These are phyloP conservation scores for Diaporthe caulivora DNA, from an alignment of 2,329 filamentous ascomycete species.

Conservation along the genomic window DNA sequence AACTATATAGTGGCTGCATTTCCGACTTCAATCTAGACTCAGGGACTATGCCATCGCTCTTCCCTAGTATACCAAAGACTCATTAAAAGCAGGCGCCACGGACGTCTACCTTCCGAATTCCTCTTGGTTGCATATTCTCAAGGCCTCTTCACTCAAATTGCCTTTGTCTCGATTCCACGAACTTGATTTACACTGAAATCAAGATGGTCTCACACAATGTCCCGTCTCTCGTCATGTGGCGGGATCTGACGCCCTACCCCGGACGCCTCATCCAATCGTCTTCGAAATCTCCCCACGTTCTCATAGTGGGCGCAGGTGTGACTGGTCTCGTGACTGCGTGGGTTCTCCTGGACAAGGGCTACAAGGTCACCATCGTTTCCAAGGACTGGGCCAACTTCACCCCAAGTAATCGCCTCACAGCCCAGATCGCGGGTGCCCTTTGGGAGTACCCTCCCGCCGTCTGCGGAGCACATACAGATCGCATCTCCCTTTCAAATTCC, in stretches of 20 bases:
- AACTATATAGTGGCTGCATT: conserved; percentile 1
- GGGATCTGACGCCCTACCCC: conserved; percentile 37
- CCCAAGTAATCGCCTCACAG: conserved; percentile 54
- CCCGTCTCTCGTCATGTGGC: conserved; percentile 38
- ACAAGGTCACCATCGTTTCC: conserved; percentile 58
- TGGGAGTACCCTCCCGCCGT: conserved; percentile 61
- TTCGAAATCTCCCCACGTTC: conserved; percentile 33
- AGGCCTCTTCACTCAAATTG: neutral
- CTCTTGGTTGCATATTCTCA: neutral
- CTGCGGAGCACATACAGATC: conserved; percentile 57
- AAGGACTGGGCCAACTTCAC: conserved; percentile 54
- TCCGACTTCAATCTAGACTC: neutral
- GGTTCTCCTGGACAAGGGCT: conserved; percentile 58
- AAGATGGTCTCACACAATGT: conserved; percentile 34
- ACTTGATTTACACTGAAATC: neutral
- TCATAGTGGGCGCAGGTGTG: conserved; percentile 37
- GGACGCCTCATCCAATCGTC: conserved; percentile 33
- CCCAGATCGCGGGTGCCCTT: conserved; percentile 60
- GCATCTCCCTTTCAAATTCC: conserved; percentile 53
- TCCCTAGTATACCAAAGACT: neutral
- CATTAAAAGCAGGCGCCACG: neutral
- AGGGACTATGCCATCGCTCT: neutral
- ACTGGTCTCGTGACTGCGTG: conserved; percentile 53
- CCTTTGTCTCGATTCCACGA: neutral
- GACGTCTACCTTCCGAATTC: neutral